phyloP scores from a whole-genome alignment of 805 yeast species.

The Torulaspora maleeae region DNA sequence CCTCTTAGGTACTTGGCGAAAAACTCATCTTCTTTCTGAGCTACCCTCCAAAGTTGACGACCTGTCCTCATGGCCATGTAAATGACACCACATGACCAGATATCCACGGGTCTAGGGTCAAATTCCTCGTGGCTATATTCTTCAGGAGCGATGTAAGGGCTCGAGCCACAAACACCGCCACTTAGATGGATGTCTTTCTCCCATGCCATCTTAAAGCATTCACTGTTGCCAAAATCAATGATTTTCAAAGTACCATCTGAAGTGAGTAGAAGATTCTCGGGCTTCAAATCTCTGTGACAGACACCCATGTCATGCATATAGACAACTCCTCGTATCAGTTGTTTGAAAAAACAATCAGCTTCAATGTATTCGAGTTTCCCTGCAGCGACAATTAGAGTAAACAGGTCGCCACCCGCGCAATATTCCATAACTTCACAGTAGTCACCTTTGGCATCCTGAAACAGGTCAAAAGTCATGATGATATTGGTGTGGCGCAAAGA shows the following conservation, averaged over 20 bases:
- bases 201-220: constrained; percentile 83
- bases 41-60: constrained; percentile 84
- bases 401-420: constrained; percentile 77
- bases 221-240: constrained; percentile 85
- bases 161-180: constrained; percentile 77
- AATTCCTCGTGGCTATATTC: constrained; percentile 60
- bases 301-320: constrained; percentile 90
- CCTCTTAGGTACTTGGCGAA: constrained; percentile 69
- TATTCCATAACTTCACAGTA: constrained; percentile 84
- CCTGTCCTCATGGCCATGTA: constrained; percentile 95
- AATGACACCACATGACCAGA: constrained; percentile 92
- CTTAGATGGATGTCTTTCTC: constrained; percentile 63
- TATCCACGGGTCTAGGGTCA: constrained; percentile 78
- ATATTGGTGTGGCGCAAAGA: constrained; percentile 74
- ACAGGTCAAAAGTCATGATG: constrained; percentile 67
- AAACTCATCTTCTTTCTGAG: constrained; percentile 76
- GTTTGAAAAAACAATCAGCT: constrained; percentile 89
- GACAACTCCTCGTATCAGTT: constrained; percentile 72
- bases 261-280: constrained; percentile 82
- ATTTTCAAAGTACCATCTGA: constrained; percentile 70
- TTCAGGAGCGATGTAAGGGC: constrained; percentile 91
- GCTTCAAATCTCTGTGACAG: constrained; percentile 90
- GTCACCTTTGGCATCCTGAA: constrained; percentile 77
- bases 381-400: constrained; percentile 64
- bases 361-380: constrained; percentile 79